These are phyloP conservation scores for Metschnikowia borealis DNA, from an alignment of 805 yeast species.

Conservation along the genomic window DNA sequence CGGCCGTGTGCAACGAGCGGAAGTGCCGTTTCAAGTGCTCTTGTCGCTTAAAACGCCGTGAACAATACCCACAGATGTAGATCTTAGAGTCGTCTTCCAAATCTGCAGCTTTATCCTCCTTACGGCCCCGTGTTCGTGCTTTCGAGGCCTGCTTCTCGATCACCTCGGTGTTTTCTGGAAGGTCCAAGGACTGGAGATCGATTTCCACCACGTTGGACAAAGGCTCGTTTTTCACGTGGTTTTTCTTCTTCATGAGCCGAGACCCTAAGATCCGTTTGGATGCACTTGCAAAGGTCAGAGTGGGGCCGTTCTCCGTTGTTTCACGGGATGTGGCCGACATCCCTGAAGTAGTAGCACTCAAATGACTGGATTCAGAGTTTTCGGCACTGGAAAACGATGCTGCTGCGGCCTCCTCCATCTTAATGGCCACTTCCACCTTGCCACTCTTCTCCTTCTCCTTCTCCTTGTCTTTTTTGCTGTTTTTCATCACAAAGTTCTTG, in stretches of 20 bases:
- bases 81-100: constrained; percentile 47
- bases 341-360: constrained; percentile 9
- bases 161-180: constrained; percentile 38
- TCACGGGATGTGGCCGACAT: neutral
- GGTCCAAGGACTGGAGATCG: constrained; percentile 35
- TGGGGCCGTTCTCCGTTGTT: neutral
- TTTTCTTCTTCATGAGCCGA: constrained; percentile 32
- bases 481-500: constrained; percentile 26
- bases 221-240: neutral
- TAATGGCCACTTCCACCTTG: neutral
- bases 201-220: constrained; percentile 33
- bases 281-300: constrained; percentile 28
- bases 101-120: constrained; percentile 59
- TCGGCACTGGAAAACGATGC: constrained; percentile 16
- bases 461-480: constrained; percentile 16
- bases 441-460: neutral
- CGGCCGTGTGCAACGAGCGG: constrained; percentile 67
- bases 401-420: neutral
- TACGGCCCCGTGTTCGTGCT: constrained; percentile 51
- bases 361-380: constrained; percentile 11
- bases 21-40: constrained; percentile 76
- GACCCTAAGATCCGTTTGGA: constrained; percentile 40
- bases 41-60: constrained; percentile 65
- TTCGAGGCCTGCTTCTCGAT: constrained; percentile 31
- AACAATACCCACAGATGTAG: constrained; percentile 61